Base-by-base conservation (phyloP, 768 basidiomycete genomes). In the Russula compacta region DNA sequence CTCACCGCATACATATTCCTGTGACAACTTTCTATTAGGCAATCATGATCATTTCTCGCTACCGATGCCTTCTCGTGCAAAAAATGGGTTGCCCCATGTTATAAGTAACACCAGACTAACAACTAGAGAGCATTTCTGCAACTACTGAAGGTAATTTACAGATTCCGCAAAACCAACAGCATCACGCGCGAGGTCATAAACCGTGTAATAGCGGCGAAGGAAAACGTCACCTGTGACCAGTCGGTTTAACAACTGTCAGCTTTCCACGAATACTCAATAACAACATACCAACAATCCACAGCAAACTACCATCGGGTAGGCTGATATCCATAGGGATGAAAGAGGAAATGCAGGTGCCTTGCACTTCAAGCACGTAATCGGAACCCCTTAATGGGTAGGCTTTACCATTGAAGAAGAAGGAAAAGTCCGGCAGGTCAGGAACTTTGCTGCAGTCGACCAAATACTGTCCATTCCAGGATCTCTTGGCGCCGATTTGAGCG, bases 391-490 rank as follows among this genome's bases (percentile, higher is more conserved):
- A 75, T 1, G 85, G 75, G 76, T 90, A 98, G 2, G 82, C 73
- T 71, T 87, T 83, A 71, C 90, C 92, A 62, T 79, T 81, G 66
- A 99, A 94, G 74, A 77, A 81, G 79, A 99, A 87, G 10, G 87
- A 75, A 56, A 99, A 78, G 2, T 89, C 85, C 10, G 97, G 97
- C 42, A 99, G 83, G 32, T 69, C 71, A n/a, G 90, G 78, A 64
- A 98, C 86, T 70, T 83, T 92, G 62, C 83, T 75, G 72, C 97
- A 98, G 66, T 94, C 91, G 63, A 99, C 78, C 29, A 83, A 84
- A 71, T 95, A 97, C 74, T 98, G 95, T 43, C 95, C 97, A 70
- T 89, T 97, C 95, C 95, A 98, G 2, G 86, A 83, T 70, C 87
- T 92, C 76, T 82, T 89, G 14, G 95, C 95, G 61, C 97, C 97